These are phyloP conservation scores for Curvularia sp. DNA, from an alignment of 2,329 filamentous ascomycete genomes.

Conservation along the genomic window DNA sequence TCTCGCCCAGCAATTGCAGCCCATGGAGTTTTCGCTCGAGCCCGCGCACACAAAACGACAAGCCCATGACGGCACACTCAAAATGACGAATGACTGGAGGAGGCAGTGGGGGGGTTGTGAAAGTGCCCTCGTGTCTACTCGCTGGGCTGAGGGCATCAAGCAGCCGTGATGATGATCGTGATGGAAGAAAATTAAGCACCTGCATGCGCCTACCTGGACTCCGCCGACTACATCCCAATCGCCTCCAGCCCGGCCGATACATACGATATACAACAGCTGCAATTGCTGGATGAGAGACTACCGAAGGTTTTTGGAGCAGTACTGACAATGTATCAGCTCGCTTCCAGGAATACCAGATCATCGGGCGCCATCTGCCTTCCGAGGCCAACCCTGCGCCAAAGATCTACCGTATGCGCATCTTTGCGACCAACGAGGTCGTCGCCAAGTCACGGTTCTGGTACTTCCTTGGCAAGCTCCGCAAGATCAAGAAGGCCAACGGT, in stretches of 20 bases:
- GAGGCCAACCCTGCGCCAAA: slow-evolving; percentile 97
- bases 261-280: slow-evolving; percentile 23
- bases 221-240: background rate
- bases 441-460: slow-evolving; percentile 99
- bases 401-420: slow-evolving; percentile 99
- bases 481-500: slow-evolving; percentile 99
- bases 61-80: slow-evolving; percentile 12
- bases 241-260: slow-evolving; percentile 1
- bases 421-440: slow-evolving; percentile 95
- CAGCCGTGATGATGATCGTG: background rate
- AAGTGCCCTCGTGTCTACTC: background rate
- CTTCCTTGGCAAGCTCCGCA: slow-evolving; percentile 98
- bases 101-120: background rate
- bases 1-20: slow-evolving; percentile 46
- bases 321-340: slow-evolving; percentile 72
- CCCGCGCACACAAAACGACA: slow-evolving; percentile 20
- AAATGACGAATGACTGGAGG: background rate
- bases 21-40: slow-evolving; percentile 31
- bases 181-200: slow-evolving; percentile 4
- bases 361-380: slow-evolving; percentile 97
- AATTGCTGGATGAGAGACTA: slow-evolving; percentile 38
- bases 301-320: slow-evolving; percentile 16
- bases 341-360: slow-evolving; percentile 99
- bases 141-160: background rate
- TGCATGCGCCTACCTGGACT: slow-evolving; percentile 7